A percentile compares a stretch with the other conserved stretches of the same genome.
These are phyloP conservation scores for Aspergillus candidus DNA, from an alignment of 2,329 filamentous ascomycete species.

Conservation along the genomic window DNA sequence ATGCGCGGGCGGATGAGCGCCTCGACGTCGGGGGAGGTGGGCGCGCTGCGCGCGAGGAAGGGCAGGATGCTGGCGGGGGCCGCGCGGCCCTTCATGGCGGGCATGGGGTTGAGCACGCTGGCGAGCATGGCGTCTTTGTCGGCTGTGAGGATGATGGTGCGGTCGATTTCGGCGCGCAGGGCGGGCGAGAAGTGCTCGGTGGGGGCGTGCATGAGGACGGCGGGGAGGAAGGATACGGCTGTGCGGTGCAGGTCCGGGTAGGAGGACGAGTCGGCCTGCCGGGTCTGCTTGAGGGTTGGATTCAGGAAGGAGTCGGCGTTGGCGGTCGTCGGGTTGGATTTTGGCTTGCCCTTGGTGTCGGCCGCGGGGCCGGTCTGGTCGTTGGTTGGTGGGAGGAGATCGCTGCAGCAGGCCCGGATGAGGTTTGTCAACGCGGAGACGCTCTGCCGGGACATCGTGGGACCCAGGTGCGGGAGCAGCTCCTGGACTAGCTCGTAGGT, in stretches of 20 bases:
- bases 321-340: constrained; percentile 27
- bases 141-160: constrained; percentile 66
- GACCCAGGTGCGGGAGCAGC: constrained; percentile 58
- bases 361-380: constrained; percentile 27
- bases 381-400: constrained; percentile 54
- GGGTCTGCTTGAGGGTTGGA: constrained; percentile 31
- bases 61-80: constrained; percentile 71
- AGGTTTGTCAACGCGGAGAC: constrained; percentile 58
- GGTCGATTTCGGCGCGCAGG: constrained; percentile 69
- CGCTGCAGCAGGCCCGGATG: constrained; percentile 65
- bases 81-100: constrained; percentile 55
- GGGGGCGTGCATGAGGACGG: constrained; percentile 58
- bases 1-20: constrained; percentile 55
- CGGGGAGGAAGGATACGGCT: constrained; percentile 57
- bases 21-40: constrained; percentile 62
- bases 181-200: constrained; percentile 63
- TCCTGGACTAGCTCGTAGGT: constrained; percentile 56
- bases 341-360: constrained; percentile 37
- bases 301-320: constrained; percentile 70
- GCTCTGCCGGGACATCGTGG: constrained; percentile 59
- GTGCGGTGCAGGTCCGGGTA: constrained; percentile 46
- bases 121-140: constrained; percentile 69
- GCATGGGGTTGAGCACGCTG: constrained; percentile 72
- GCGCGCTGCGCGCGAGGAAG: constrained; percentile 63
- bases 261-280: constrained; percentile 14